Evolutionary conservation across 495 filamentous ascomycete species (phyloP).

Genomic region (Zalerion maritima): DNA sequence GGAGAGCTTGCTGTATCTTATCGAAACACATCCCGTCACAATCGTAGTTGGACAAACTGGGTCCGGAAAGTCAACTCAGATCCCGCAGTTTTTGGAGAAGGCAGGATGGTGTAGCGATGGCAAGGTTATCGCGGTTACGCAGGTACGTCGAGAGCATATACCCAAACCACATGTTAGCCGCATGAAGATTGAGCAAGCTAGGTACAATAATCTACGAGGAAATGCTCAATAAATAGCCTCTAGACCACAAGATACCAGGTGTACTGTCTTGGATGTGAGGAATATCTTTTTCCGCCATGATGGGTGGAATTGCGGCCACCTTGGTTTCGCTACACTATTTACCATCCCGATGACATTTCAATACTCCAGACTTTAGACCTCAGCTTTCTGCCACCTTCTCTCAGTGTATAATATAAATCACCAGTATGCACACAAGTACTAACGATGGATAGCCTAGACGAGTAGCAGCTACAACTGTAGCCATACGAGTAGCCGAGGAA

Average conservation of each 20-base stretch:
- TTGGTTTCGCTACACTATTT: neutral
- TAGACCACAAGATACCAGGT: too few relatives aligned
- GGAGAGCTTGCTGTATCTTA: conserved; percentile 56
- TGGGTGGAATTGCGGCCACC: too few relatives aligned
- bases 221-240: too few relatives aligned
- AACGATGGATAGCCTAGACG: conserved; percentile 71
- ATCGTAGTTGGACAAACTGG: conserved; percentile 86
- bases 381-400: conserved; percentile 1
- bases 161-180: neutral
- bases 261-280: too few relatives aligned
- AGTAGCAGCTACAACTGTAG: conserved; percentile 87
- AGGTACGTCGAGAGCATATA: conserved; percentile 41
- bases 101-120: conserved; percentile 77
- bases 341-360: conserved; percentile 8
- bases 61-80: conserved; percentile 79
- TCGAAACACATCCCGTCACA: conserved; percentile 64
- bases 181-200: too few relatives aligned
- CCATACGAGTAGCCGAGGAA: conserved; percentile 82
- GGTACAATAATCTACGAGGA: too few relatives aligned
- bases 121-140: conserved; percentile 78
- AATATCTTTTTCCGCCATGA: too few relatives aligned
- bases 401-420: neutral
- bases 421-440: conserved; percentile 35
- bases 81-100: conserved; percentile 74
- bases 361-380: neutral